Evolutionary conservation across 2,329 filamentous ascomycete genomes (phyloP), one percentile per base, ranked within the genome.

Genomic region (Colletotrichum musicola): DNA sequence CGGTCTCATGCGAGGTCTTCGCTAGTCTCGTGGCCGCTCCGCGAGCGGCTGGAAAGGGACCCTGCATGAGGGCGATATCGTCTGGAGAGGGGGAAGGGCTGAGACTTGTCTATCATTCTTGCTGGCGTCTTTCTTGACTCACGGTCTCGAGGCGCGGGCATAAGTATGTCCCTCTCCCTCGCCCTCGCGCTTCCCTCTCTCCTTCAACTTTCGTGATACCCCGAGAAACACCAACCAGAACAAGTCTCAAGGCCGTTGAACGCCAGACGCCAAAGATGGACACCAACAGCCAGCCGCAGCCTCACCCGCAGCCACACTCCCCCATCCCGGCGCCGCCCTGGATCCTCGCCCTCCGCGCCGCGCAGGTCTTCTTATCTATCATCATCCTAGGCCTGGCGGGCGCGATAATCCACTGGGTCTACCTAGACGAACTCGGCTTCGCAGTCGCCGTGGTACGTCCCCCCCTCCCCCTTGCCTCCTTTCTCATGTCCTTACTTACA

Each of bases 321-420:
- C 30, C 14, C 65, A 79, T 85, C 64, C 71, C 75, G 40, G 80
- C 82, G 22, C 83, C 84, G 9, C 61, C 74, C 18, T 85, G 83
- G 83, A 73, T 86, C n/a, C 73, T 80, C 27, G 76, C 78, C 18
- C 56, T 83, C 25, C 81, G 83, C 10, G 76, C 78, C 16, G 70
- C 79, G 46, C 83, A 85, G 68, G 72, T 83, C 57, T 57, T 85
- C 30, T 10, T 86, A 14, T 77, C 82, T 2, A 40, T 86, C 44
- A 71, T 84, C 25, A 76, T 84, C 27, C 73, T 86, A n/a, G 83
- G 73, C n/a, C 73, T 84, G 46, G 76, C 82, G 3, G 84, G 74
- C 1, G 74, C 75, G 62, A 74, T 84, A 65, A 82, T 85, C 44
- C 78, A 81, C 68, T 79, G 76, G 4, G 73, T 77, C 9, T 82